Evolutionary conservation across 2,329 filamentous ascomycete genomes (phyloP), one percentile per base, ranked within the genome.

Genomic region (Colletotrichum sojae): DNA sequence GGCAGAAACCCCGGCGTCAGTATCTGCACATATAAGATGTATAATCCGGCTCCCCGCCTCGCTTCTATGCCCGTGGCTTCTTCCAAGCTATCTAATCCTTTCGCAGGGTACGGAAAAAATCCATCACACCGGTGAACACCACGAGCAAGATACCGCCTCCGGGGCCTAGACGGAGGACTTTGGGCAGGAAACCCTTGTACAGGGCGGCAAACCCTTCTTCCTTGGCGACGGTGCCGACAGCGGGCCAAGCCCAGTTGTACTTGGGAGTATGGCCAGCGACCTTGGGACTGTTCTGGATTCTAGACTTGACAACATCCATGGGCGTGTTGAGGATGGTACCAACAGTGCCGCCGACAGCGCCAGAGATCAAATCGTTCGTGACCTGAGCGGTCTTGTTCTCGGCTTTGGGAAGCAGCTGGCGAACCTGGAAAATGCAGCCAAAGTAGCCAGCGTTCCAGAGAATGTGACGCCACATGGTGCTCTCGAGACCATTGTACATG

Each of bases 181-280:
- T 99, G 74, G 96, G 96, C 71, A 96, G 78, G 88, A 99, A 99
- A 16, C 96, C 96, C 88, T 98, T 99, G 88, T 99, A 99, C 69
- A 99, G 85, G 46, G 96, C 96, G 55, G 82, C 83, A 79, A 97
- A 95, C 5, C 96, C 96, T 83, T 99, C 96, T 84, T 99, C 96
- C 83, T 90, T 94, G 83, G 94, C 91, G 70, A 99, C 94, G 8
- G 93, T 96, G 65, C 88, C 91, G 58, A 98, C 86, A 22, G 94
- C 91, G 54, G 94, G 93, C 89, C 91, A 97, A 39, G 96, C 96
- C 96, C 96, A 99, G 89, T 98, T 98, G 86, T 99, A 99, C 88
- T 99, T 99, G 78, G 93, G 93, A 22, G 90, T 83, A 62, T 89
- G 86, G 5, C 96, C 96, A n/a, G 92, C 80, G 46, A 97, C 84